Conservation (phyloP, 1,284 basidiomycete genomes). For the Vanrija humicola region DNA sequence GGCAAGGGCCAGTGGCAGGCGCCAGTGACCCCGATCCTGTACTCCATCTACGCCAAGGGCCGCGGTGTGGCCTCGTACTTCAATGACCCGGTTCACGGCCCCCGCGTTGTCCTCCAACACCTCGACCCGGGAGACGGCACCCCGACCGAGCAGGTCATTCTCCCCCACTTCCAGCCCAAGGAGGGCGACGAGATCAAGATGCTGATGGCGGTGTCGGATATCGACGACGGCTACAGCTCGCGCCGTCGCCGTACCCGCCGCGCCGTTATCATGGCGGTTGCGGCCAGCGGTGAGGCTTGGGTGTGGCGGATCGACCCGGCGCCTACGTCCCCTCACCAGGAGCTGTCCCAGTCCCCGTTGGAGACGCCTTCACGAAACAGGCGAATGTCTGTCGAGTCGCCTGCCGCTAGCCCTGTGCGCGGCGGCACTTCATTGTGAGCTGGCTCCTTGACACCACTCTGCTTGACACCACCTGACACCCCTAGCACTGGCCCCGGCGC, state of each 20-base stretch:
- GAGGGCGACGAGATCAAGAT: constrained; percentile 36
- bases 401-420: constrained; percentile 14
- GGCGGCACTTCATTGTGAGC: too few species aligned
- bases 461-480: constrained; percentile 27
- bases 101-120: constrained; percentile 36
- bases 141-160: constrained; percentile 25
- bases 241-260: constrained; percentile 30
- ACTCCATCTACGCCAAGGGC: constrained; percentile 45
- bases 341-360: constrained; percentile 1
- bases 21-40: constrained; percentile 12
- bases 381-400: constrained; percentile 17
- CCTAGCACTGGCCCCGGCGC: constrained; percentile 51
- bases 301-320: constrained; percentile 40
- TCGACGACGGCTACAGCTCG: constrained; percentile 46
- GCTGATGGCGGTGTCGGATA: constrained; percentile 45
- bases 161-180: constrained; percentile 36
- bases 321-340: constrained; percentile 11
- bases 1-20: constrained; percentile 41
- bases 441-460: too few species aligned
- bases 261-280: constrained; percentile 43
- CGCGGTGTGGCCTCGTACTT: constrained; percentile 42
- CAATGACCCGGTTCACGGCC: constrained; percentile 6
- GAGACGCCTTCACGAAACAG: not conserved
- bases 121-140: constrained; percentile 26
- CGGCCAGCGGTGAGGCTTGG: constrained; percentile 37